Percentiles rank a stretch among this genome's conserved stretches.
Conservation (phyloP, 2,329 filamentous ascomycete genomes). For the Pseudogymnoascus sp. region DNA sequence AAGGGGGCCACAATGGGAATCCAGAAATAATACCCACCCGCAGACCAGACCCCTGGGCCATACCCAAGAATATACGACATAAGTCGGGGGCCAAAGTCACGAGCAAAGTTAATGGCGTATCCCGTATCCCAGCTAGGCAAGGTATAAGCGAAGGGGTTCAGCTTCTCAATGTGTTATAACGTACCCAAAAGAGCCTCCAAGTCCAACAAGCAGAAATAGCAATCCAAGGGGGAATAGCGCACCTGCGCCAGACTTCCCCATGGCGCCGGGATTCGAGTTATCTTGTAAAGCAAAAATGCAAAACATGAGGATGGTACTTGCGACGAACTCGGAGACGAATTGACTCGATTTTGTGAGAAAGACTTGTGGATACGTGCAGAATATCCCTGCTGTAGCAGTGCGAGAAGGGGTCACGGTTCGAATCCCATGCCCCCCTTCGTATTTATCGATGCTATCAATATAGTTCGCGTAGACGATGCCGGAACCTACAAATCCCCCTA, state of each 20-base stretch:
- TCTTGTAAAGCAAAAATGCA: slow-evolving; percentile 64
- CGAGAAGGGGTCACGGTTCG: slow-evolving; percentile 52
- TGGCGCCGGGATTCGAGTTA: slow-evolving; percentile 35
- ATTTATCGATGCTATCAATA: slow-evolving; percentile 54
- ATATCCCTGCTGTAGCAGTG: slow-evolving; percentile 61
- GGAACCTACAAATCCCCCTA: slow-evolving; percentile 58
- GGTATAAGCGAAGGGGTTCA: not conserved
- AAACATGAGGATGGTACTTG: slow-evolving; percentile 61
- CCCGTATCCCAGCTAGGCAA: slow-evolving; percentile 58
- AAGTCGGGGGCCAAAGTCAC: slow-evolving; percentile 63
- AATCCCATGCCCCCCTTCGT: slow-evolving; percentile 49
- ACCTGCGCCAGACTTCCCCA: slow-evolving; percentile 47
- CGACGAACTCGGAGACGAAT: slow-evolving; percentile 67
- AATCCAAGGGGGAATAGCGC: slow-evolving; percentile 51
- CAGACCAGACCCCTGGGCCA: slow-evolving; percentile 56
- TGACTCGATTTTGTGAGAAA: slow-evolving; percentile 60
- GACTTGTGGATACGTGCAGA: slow-evolving; percentile 62
- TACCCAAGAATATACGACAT: slow-evolving; percentile 63
- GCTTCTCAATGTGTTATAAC: not conserved
- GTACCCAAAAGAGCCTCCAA: slow-evolving; percentile 58
- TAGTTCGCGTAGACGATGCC: slow-evolving; percentile 57
- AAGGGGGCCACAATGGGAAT: slow-evolving; percentile 68
- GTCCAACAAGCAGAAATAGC: slow-evolving; percentile 67
- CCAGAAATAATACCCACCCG: slow-evolving; percentile 67
- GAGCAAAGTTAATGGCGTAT: slow-evolving; percentile 66